A percentile compares a stretch with the other conserved stretches of the same genome.
These are phyloP conservation scores for Backusella tuberculispora DNA, from an alignment of 192 early-diverging fungal species.

Conservation along the genomic window DNA sequence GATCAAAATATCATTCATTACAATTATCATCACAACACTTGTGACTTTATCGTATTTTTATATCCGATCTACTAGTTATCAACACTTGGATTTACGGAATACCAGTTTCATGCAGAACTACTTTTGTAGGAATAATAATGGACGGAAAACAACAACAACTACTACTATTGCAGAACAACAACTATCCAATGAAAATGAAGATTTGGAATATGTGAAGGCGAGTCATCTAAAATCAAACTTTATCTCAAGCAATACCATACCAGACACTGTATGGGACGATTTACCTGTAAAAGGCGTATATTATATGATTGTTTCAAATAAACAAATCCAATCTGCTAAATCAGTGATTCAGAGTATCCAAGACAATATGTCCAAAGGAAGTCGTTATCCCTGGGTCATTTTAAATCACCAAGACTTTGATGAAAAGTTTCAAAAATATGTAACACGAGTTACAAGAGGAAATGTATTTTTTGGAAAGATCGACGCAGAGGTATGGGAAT, in stretches of 20 bases:
- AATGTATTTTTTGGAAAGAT: slow-evolving; percentile 44
- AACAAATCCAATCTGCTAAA: slow-evolving; percentile 61
- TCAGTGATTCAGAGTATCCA: slow-evolving; percentile 67
- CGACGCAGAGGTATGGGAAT: slow-evolving; percentile 70
- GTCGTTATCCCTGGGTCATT: slow-evolving; percentile 71
- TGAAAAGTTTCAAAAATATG: slow-evolving; percentile 53
- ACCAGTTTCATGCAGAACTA: neutral
- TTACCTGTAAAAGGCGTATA: slow-evolving; percentile 25
- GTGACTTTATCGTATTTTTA: neutral
- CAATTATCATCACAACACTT: neutral
- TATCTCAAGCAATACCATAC: slow-evolving; percentile 11
- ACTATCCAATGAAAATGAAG: neutral
- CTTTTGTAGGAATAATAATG: neutral
- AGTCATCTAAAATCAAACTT: neutral
- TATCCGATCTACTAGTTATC: neutral
- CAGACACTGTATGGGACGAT: neutral
- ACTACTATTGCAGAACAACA: neutral
- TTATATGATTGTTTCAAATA: slow-evolving; percentile 65
- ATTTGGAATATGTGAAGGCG: slow-evolving; percentile 8
- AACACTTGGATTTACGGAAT: neutral
- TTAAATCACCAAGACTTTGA: slow-evolving; percentile 70
- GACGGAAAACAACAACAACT: no score
- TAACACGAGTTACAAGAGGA: slow-evolving; percentile 15
- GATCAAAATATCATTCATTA: neutral
- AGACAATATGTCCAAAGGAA: slow-evolving; percentile 69